Evolutionary conservation across 2,329 filamentous ascomycete species (phyloP), one percentile per base, ranked within the genome.

Genomic region (Dothideomycetidae sp.): DNA sequence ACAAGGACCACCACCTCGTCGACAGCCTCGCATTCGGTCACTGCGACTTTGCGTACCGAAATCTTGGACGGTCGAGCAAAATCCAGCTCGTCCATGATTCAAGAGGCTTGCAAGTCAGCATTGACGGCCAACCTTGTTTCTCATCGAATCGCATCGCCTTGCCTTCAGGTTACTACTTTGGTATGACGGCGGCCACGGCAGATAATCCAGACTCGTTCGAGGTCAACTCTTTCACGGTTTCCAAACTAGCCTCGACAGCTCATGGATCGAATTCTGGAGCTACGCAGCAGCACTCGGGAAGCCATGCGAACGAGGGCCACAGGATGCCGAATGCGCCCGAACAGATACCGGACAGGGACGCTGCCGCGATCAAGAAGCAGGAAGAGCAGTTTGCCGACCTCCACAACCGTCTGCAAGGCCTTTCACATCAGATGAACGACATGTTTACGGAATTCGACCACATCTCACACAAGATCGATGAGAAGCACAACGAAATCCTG

Each of bases 141-240:
- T 73, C 83, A 53, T 88, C 76, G 36, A 64, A 77, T 57, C 81
- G 70, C 65, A 70, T 96, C 51, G 67, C 66, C 43, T 70, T 98
- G 15, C 90, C 88, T 3, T 37, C 46, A 13, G 82, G 82, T 47
- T 92, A 96, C 63, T 71, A 73, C 55, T 82, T 93, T 47, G 90
- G 90, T 50, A 64, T 98, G 48, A 84, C 81, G 10, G 90, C 88
- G 29, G 81, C 83, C 11, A 88, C 83, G 3, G 81, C 83, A 18
- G 88, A 96, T 48, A 86, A 76, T 50, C 85, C 90, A 1, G 90
- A 98, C 61, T 93, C 84, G 4, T 93, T 94, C 52, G 90, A 98
- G 60, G 59, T 93, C 47, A 90, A 86, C 67, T 92, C 88, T 56
- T 71, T 96, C 53, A 69, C 81, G 23, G 73, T 90, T 36, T 73